A percentile compares a stretch with the other conserved stretches of the same genome.
Evolutionary conservation across 495 filamentous ascomycete genomes (phyloP).

Genomic region (Lepraria neglecta): DNA sequence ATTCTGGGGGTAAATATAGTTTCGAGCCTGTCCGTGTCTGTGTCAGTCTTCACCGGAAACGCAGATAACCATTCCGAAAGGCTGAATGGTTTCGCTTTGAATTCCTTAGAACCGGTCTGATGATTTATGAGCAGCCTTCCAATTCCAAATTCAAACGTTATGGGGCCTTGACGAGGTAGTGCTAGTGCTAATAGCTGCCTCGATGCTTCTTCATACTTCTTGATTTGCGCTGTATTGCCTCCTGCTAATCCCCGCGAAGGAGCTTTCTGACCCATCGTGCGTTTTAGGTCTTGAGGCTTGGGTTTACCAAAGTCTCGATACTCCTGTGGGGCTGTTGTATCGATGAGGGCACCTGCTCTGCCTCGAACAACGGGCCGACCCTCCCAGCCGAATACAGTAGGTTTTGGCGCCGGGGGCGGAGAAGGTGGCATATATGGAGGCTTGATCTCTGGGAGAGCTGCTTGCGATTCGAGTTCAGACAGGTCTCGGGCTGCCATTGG

Average conservation of each 20-base stretch:
- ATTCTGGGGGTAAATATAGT: constrained; percentile 28
- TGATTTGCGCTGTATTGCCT: neutral
- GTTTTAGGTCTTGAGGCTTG: constrained; percentile 2
- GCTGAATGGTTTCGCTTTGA: constrained; percentile 9
- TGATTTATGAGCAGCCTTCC: constrained; percentile 33
- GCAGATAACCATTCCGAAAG: constrained; percentile 17
- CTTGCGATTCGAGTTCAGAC: neutral
- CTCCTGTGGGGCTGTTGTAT: neutral
- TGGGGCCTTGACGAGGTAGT: constrained; percentile 8
- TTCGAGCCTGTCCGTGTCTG: neutral
- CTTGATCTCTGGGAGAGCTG: constrained; percentile 1
- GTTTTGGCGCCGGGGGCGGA: neutral
- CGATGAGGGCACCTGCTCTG: constrained; percentile 6
- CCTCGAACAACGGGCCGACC: neutral
- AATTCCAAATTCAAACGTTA: constrained; percentile 37
- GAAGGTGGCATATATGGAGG: neutral
- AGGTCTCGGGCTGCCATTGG: neutral
- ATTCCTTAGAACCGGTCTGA: constrained; percentile 19
- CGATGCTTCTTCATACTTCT: constrained; percentile 10
- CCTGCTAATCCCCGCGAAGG: neutral
- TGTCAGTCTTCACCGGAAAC: constrained; percentile 1
- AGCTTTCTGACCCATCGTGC: constrained; percentile 21
- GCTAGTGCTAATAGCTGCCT: constrained; percentile 9
- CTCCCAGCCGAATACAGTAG: constrained; percentile 3
- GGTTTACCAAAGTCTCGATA: neutral